Evolutionary conservation across 805 yeast genomes (phyloP).

Genomic region (Kluyveromyces nonfermentans): DNA sequence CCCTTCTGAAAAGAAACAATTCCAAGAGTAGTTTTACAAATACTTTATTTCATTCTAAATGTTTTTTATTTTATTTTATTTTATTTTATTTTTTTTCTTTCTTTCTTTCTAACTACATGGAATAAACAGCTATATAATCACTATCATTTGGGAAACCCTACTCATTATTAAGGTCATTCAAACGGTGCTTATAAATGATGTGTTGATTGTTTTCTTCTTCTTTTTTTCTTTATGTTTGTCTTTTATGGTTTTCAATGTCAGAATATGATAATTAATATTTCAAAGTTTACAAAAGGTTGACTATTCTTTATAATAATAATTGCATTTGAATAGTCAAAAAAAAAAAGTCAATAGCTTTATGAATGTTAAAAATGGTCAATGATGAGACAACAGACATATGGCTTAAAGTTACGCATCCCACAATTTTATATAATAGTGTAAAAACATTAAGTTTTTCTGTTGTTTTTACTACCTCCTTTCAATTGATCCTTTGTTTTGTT

Average conservation of each 20-base stretch:
- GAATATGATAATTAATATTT: not conserved
- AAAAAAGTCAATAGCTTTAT: not conserved
- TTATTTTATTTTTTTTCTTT: too few relatives aligned
- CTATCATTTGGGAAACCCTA: not conserved
- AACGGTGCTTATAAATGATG: too few relatives aligned
- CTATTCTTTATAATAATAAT: too few relatives aligned
- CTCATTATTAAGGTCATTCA: too few relatives aligned
- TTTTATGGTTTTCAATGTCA: not conserved
- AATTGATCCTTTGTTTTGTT: conserved; percentile 22
- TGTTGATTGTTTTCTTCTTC: too few relatives aligned
- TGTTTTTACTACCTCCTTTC: conserved; percentile 18
- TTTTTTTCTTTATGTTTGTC: too few relatives aligned
- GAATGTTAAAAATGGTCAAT: not conserved
- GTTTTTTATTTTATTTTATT: too few relatives aligned
- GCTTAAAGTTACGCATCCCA: conserved; percentile 21
- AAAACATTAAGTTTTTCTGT: conserved; percentile 14
- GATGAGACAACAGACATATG: not conserved
- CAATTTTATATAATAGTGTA: conserved; percentile 14
- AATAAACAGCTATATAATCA: too few relatives aligned
- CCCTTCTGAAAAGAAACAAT: conserved; percentile 67
- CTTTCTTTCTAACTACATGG: too few relatives aligned
- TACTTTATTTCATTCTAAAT: not conserved
- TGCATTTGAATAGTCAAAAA: not conserved
- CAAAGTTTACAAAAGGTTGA: not conserved
- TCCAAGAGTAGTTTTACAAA: conserved; percentile 18